Evolutionary conservation across 352 stramenopile genomes (phyloP), one percentile per base, ranked within the genome.

Genomic region (Globisporangium acanthophoron): DNA sequence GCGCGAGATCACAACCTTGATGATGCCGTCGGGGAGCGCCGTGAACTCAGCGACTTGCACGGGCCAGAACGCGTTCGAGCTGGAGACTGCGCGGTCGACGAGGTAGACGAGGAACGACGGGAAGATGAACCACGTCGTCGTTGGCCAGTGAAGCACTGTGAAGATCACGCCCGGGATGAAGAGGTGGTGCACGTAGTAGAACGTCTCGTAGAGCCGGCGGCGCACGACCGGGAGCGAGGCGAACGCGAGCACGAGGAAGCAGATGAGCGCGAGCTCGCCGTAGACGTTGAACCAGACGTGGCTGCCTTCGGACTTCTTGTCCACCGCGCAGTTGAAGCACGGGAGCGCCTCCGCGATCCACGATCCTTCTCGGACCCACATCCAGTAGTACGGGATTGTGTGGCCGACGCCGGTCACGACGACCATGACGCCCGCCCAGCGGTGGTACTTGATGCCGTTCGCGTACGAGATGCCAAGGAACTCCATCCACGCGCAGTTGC

Each of bases 171-270:
- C 66, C 0, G 64, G 39, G 43, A 73, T 53, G 27, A 82, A 67
- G 12, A 85, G 62, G 24, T 75, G 66, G 51, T 83, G 75, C 49
- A 64, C 57, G 59, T 68, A 73, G 59, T 82, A 80, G 48, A 85
- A 85, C 5, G 62, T 16, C 12, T 76, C 57, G 59, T 78, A 85
- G 18, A 70, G 62, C 5, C 62, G n/a, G 35, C 75, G 73, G 2
- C 75, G 75, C 13, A 85, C 58, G 24, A 50, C 52, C 7, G 75
- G 75, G 0, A 80, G 57, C 37, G 75, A 66, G 0, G 70, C 66
- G n/a, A 68, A 12, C 7, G 45, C 53, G 39, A 85, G 76, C 48
- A 58, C 21, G 1, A 79, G 15, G 37, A 85, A 78, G 29, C 58
- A 55, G 13, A 80, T 12, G 2, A 79, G 16, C 8, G 75, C 49